Evolutionary conservation across 768 basidiomycete species (phyloP), one percentile per base, ranked within the genome.

Genomic region (Boletus subcaerulescens): DNA sequence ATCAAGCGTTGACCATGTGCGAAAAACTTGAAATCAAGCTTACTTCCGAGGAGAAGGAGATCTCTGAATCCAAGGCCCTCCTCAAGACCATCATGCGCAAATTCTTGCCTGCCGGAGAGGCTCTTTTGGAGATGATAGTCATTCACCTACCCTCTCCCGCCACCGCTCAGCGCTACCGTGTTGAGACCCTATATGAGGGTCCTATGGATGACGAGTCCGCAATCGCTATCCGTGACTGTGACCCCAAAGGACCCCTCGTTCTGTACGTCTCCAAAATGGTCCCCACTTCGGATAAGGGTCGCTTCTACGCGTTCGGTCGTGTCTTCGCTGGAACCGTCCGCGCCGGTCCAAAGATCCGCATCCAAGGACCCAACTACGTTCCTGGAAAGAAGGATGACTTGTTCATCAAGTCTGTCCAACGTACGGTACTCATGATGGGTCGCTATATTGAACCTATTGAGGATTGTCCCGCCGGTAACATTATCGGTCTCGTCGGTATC

Each of bases 241-340:
- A 98, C 77, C 89, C 97, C 72, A 88, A 86, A 43, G 97, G 87
- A 49, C 97, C 97, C 60, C 89, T 99, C 59, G 94, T 98, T 70
- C 84, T 96, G 60, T 99, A 99, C 77, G 81, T 99, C 77, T 98
- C 97, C 63, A 98, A 98, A 86, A 98, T 99, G 97, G 97, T 98
- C 66, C 97, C 97, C 59, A 98, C 97, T 40, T 97, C 97, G 64
- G 97, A 99, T 76, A 98, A 98, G 79, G 97, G 97, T 68, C 94
- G 97, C 57, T 99, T 98, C 90, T 98, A 98, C 76, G 97, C 97
- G 58, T 99, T 99, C 75, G 97, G 97, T 76, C 97, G 97, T 83
- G 88, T 99, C 79, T 99, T 99, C 84, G 91, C 97, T 60, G 97
- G 97, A 69, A 98, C 94, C 58, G 94, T 98, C 69, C 87, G 84